Evolutionary conservation across 805 yeast species (phyloP).

Genomic region (Wickerhamiella alocasiicola): DNA sequence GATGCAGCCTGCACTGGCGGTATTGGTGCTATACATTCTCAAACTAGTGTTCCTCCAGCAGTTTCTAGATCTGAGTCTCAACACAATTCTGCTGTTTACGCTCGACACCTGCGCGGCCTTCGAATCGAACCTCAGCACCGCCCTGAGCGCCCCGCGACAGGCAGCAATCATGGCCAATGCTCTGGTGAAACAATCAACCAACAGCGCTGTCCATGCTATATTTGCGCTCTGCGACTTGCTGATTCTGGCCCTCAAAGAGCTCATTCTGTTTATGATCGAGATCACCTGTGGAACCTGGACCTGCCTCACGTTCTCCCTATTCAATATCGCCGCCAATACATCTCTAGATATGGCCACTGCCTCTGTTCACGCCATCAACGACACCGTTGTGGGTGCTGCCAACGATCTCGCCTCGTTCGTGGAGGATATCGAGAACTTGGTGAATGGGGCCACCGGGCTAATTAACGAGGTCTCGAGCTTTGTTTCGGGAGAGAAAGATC

Average conservation of each 20-base stretch:
- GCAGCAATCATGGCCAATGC: constrained; percentile 43
- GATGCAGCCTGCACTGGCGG: constrained; percentile 50
- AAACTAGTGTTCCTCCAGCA: constrained; percentile 48
- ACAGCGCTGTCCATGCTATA: background rate
- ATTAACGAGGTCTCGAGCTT: constrained; percentile 42
- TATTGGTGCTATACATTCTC: constrained; percentile 41
- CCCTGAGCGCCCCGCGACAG: constrained; percentile 42
- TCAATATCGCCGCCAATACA: constrained; percentile 58
- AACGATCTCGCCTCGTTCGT: constrained; percentile 56
- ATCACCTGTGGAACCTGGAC: constrained; percentile 75
- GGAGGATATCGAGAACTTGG: constrained; percentile 41
- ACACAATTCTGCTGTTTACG: constrained; percentile 31
- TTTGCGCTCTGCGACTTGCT: constrained; percentile 18
- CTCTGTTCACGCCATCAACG: constrained; percentile 48
- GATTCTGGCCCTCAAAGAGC: constrained; percentile 44
- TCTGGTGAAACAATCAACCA: constrained; percentile 35
- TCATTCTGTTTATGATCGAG: constrained; percentile 55
- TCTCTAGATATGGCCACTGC: constrained; percentile 64
- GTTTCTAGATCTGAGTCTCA: constrained; percentile 35
- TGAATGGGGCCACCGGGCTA: constrained; percentile 44
- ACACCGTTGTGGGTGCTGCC: constrained; percentile 42
- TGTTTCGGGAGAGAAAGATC: constrained; percentile 37
- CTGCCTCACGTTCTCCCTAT: constrained; percentile 63
- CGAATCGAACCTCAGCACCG: constrained; percentile 30
- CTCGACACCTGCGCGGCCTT: constrained; percentile 36